Percentiles rank a stretch among this genome's conserved stretches.
Conservation (phyloP, 164 flowering plant genomes). For the Tetracentron sinense region DNA sequence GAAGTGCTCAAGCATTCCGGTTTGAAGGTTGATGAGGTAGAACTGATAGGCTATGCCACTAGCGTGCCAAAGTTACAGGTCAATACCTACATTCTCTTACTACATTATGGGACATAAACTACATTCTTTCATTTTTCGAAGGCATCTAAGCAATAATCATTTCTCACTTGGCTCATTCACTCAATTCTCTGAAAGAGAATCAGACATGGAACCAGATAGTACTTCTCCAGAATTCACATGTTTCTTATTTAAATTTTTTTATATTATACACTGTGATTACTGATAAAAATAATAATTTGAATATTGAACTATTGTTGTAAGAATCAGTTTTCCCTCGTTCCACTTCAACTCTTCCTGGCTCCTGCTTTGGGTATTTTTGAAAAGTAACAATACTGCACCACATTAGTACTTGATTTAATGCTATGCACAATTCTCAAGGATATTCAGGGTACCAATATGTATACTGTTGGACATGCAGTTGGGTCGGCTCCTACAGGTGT, state of each 20-base stretch:
- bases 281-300: too few species aligned
- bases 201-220: not conserved
- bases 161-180: not conserved
- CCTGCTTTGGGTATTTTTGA: too few species aligned
- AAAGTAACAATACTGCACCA: not conserved
- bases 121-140: not conserved
- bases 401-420: not conserved
- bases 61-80: constrained; percentile 99
- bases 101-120: not conserved
- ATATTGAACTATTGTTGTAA: too few species aligned
- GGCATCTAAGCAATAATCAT: not conserved
- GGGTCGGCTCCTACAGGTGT: not conserved
- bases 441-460: not conserved
- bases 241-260: not conserved
- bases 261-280: too few species aligned
- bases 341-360: not conserved
- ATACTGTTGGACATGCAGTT: not conserved
- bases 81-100: constrained; percentile 5
- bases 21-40: constrained; percentile 67
- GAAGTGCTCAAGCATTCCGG: constrained; percentile 74
- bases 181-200: not conserved
- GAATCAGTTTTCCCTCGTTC: not conserved
- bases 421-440: not conserved
- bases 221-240: not conserved
- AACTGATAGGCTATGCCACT: constrained; percentile 95